A percentile compares a stretch with the other conserved stretches of the same genome.
Conservation (phyloP, 1,139 yeast species). For the Yamadazyma sp. region DNA sequence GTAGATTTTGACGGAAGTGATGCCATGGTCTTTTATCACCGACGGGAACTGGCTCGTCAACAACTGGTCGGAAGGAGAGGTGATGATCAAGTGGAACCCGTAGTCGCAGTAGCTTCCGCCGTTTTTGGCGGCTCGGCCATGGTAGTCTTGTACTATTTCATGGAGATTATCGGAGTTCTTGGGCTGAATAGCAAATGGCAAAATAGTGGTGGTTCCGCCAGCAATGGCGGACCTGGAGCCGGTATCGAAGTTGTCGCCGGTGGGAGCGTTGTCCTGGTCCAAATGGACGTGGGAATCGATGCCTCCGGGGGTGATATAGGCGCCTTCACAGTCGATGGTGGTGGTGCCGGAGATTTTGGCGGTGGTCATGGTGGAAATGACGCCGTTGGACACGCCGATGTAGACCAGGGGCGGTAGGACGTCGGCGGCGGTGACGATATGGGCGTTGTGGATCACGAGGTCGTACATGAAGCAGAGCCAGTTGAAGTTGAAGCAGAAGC, state of each 20-base stretch:
- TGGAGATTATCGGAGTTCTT: conserved; percentile 24
- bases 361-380: conserved; percentile 35
- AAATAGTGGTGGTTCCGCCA: conserved; percentile 49
- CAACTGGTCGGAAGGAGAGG: conserved; percentile 23
- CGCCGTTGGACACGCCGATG: conserved; percentile 40
- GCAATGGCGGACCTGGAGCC: conserved; percentile 83
- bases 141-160: conserved; percentile 29
- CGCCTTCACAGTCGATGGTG: conserved; percentile 47
- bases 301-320: conserved; percentile 47
- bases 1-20: conserved; percentile 46
- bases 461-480: no score
- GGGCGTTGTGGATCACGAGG: conserved; percentile 31
- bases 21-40: conserved; percentile 22
- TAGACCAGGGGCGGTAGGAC: conserved; percentile 29
- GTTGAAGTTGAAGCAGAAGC: no score
- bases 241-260: conserved; percentile 84
- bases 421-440: conserved; percentile 36
- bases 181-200: conserved; percentile 43
- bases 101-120: conserved; percentile 38
- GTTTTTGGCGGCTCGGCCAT: conserved; percentile 26
- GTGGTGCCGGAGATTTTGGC: conserved; percentile 25
- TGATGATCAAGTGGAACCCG: conserved; percentile 43
- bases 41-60: conserved; percentile 17
- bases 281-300: conserved; percentile 64
- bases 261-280: conserved; percentile 84